Base-by-base conservation (phyloP, 805 yeast genomes). In the Saccharomyces kudriavzevii region DNA sequence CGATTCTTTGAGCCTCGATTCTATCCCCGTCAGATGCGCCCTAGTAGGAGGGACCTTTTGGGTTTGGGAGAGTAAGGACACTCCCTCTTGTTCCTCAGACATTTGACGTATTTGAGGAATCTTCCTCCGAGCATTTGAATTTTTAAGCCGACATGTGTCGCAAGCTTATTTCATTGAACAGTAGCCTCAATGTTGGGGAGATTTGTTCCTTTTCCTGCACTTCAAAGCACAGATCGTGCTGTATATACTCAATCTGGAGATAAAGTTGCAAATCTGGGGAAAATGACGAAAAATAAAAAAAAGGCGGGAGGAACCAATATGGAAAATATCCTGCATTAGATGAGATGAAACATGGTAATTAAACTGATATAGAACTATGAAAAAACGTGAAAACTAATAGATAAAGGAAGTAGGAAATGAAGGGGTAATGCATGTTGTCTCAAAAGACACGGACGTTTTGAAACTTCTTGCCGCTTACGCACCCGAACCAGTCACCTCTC, bases 1-100 rank as follows among this genome's bases (percentile, higher is more conserved):
- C 53, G 83, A 64, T 40, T 68, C 74, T 35, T 72, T 67, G 4
- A 79, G 78, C 49, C 82, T 68, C 51, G 74, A 77, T 68, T 89
- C 96, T 28, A 89, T 89, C 51, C 79, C 79, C 14, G 96, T 88
- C 58, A 89, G 71, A 70, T 87, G 85, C 3, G 86, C 89, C 59
- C 96, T 73, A 0, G 96, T 89, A 89, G 71, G 0, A 96, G 96
- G 4, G 92, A 83, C 52, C 96, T 74, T 31, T 85, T 84, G 1
- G 84, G 78, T 56, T 87, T 75, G 14, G 96, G 96, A 24, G 91
- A 84, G 64, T 89, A 89, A 1, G 80, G 70, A 68, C 96, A 89
- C 30, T 78, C 78, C 87, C 95, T 84, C 24, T 76, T 74, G 64
- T 87, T 89, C 52, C 78, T 81, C 6, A 76, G 67, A 71, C 96